Evolutionary conservation across 2,329 filamentous ascomycete genomes (phyloP), one percentile per base, ranked within the genome.

Genomic region (Arthrinium puccinioides): DNA sequence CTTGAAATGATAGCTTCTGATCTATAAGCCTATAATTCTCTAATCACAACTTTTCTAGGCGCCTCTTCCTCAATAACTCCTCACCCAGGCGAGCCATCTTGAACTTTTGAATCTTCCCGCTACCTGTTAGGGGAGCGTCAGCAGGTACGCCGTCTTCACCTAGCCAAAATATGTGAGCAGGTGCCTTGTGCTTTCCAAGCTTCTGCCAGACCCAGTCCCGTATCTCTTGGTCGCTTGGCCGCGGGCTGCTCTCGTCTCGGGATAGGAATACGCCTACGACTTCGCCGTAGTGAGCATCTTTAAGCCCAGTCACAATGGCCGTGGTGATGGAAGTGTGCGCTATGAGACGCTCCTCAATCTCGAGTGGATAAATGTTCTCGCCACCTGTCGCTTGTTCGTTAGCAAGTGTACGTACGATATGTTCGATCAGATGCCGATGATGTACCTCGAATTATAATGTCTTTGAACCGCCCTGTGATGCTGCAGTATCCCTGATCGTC

Each of bases 401-500:
- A n/a, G 37, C 4, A 20, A 8, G n/a, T n/a, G n/a, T n/a, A 18
- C 7, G 19, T 11, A 2, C 11, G 4, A 6, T 18, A 11, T 2
- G n/a, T 15, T 11, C 5, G 20, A 10, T 6, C 15, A 6, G 7
- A 29, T 9, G 10, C 13, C 21, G 18, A 9, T 20, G 24, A 29
- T 18, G 19, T 15, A 69, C 79, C 83, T 49, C 83, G 67, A 42
- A 87, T 87, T 40, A 87, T 86, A 24, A 87, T 86, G 41, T 88
- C 84, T 62, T 87, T 87, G 61, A 86, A 85, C 15, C 83, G 67
- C 1, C 84, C 83, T 0, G 83, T 87, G 47, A 88, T 87, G 6
- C 67, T 70, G 47, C 82, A 86, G 52, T 84, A 85, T 0, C 82
- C 83, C 8, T 76, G 61, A 23, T 77, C 72, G 41, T 87, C 82